Percentiles rank a stretch among this genome's conserved stretches.
These are phyloP conservation scores for Ceratopteris richardii DNA, from an alignment of 75 land plant genomes.

Conservation along the genomic window DNA sequence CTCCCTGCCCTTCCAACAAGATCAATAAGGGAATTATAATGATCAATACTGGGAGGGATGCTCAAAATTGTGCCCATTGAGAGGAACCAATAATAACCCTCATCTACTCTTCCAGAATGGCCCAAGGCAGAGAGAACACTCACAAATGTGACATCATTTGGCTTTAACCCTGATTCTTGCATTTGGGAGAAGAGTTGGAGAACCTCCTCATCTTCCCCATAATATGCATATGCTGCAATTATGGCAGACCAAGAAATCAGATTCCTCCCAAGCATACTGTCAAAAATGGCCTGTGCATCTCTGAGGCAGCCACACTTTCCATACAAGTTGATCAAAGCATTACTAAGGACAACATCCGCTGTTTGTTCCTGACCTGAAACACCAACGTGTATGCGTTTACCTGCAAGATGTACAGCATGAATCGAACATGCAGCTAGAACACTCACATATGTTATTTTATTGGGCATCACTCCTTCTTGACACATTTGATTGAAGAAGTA, in stretches of 20 bases:
- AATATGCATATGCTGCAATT: conserved; percentile 29
- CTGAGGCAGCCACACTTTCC: conserved; percentile 39
- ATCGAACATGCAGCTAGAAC: conserved; percentile 19
- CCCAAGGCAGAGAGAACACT: not conserved
- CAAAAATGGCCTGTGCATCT: conserved; percentile 38
- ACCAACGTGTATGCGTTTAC: conserved; percentile 8
- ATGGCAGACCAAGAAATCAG: conserved; percentile 39
- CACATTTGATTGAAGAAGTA: conserved; percentile 9
- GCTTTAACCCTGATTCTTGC: not conserved
- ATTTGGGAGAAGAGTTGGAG: conserved; percentile 22
- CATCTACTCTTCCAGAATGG: not conserved
- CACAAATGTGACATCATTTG: not conserved
- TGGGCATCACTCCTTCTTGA: conserved; percentile 7
- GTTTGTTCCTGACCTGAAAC: conserved; percentile 2
- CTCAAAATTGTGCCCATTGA: not conserved
- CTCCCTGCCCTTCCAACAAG: not conserved
- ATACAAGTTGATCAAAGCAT: conserved; percentile 41
- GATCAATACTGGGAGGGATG: not conserved
- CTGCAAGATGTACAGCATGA: not conserved
- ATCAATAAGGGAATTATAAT: not conserved
- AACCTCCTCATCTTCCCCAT: conserved; percentile 32
- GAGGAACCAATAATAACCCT: not conserved
- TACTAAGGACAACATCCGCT: conserved; percentile 7
- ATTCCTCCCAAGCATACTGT: conserved; percentile 13
- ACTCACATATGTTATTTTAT: conserved; percentile 9